Conservation (phyloP, 2,329 filamentous ascomycete species). For the Aspergillus clavatus region DNA sequence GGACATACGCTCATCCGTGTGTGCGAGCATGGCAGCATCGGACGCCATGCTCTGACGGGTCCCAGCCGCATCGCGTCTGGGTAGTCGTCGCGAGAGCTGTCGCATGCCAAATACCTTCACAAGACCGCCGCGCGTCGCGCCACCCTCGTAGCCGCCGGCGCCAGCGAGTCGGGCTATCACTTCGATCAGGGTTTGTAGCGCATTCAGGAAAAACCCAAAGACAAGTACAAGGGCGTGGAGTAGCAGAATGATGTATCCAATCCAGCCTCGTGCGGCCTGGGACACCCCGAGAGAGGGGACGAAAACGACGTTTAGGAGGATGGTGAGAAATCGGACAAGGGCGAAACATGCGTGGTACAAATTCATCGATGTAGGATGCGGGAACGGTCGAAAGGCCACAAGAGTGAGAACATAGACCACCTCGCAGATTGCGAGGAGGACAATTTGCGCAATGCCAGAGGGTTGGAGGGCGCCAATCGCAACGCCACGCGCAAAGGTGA, state of each 20-base stretch:
- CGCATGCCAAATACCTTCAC: constrained; percentile 87
- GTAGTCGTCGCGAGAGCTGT: constrained; percentile 70
- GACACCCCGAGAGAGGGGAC: constrained; percentile 74
- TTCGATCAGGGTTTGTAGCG: constrained; percentile 84
- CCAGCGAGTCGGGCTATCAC: constrained; percentile 77
- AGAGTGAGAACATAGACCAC: constrained; percentile 83
- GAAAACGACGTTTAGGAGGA: constrained; percentile 76
- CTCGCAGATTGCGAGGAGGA: constrained; percentile 89
- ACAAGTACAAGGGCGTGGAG: constrained; percentile 80
- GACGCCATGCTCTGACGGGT: constrained; percentile 79
- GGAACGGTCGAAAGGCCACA: constrained; percentile 84
- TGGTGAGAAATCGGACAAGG: constrained; percentile 66
- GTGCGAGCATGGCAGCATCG: constrained; percentile 71
- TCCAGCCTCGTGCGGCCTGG: constrained; percentile 82
- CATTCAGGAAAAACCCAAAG: constrained; percentile 90
- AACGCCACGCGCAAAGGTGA: constrained; percentile 81
- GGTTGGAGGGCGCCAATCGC: constrained; percentile 90
- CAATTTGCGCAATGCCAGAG: constrained; percentile 87
- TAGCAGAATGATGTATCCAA: constrained; percentile 84
- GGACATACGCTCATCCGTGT: constrained; percentile 61
- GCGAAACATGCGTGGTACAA: constrained; percentile 87
- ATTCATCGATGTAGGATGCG: constrained; percentile 93
- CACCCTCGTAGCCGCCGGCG: constrained; percentile 69
- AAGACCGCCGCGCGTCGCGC: constrained; percentile 71
- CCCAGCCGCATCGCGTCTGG: constrained; percentile 57